Evolutionary conservation across 1,284 basidiomycete species (phyloP), one percentile per base, ranked within the genome.

Genomic region (Tranzscheliella williamsii): DNA sequence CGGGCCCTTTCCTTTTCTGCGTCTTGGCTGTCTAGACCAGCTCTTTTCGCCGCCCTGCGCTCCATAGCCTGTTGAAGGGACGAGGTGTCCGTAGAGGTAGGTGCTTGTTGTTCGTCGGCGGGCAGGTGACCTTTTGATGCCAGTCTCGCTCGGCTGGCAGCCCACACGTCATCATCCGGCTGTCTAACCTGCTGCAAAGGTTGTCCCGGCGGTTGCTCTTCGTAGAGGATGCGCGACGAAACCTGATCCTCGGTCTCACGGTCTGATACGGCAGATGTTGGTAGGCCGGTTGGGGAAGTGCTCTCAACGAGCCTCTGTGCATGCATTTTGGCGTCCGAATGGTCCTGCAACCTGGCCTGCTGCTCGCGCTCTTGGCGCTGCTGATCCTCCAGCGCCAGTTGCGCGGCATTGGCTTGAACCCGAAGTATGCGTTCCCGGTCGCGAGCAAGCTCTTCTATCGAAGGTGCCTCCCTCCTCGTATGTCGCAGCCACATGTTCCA

Each of bases 401-500:
- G 29, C 0, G 43, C 42, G 4, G 61, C 54, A 30, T 64, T 64
- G 13, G 43, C 44, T 48, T 64, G 61, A 0, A 50, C 54, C 11
- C 26, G 22, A 3, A 41, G 15, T 7, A 64, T 64, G 15, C 61
- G 26, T 24, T 55, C 17, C 1, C 37, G 32, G 31, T 64, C 61
- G 2, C 29, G 21, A 3, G 33, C 55, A 20, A 64, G 23, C 31
- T 64, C 71, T 31, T 73, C 56, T 17, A 76, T 64, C 5, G 45
- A 44, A 0, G 73, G 73, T 6, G 73, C 42, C 0, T 60, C 33
- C 12, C 61, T 20, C 2, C 73, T 38, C 4, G 73, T 76, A 29
- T 76, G 73, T 8, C 73, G 43, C 40, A 76, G 54, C 73, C 73
- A 76, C 42, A 69, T 69, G 22, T 62, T 57, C 73, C 73, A 76